phyloP scores from a whole-genome alignment of 345 rosid genomes.

The Gossypium anomalum region DNA sequence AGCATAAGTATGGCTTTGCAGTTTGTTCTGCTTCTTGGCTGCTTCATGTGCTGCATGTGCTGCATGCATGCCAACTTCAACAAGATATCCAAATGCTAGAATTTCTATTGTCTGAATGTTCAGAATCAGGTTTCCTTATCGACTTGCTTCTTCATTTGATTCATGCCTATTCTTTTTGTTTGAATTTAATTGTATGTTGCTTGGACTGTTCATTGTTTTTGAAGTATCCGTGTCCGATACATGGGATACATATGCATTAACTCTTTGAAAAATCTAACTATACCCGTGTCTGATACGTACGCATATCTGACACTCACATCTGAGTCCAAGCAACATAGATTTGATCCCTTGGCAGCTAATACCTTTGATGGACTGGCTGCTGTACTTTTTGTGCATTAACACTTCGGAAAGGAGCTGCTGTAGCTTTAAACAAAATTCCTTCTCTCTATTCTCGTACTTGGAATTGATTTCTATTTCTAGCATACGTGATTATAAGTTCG shows the following conservation, averaged over 20 bases:
- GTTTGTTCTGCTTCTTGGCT: too few species aligned
- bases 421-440: not conserved
- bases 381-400: not conserved
- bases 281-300: not conserved
- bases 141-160: not conserved
- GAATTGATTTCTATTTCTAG: not conserved
- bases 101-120: not conserved
- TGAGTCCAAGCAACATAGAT: not conserved
- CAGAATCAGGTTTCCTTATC: not conserved
- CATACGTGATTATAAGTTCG: not conserved
- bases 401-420: not conserved
- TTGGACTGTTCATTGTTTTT: too few species aligned
- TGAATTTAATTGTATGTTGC: not conserved
- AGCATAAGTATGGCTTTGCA: too few species aligned
- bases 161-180: not conserved
- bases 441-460: not conserved
- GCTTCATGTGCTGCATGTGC: too few species aligned
- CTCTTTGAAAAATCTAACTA: not conserved
- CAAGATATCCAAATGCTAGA: not conserved
- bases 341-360: slow-evolving; percentile 2
- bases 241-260: too few species aligned
- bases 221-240: too few species aligned
- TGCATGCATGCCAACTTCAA: too few species aligned
- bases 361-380: not conserved
- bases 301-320: too few species aligned